Base-by-base conservation (phyloP, 345 rosid genomes). In the Toxicodendron radicans region DNA sequence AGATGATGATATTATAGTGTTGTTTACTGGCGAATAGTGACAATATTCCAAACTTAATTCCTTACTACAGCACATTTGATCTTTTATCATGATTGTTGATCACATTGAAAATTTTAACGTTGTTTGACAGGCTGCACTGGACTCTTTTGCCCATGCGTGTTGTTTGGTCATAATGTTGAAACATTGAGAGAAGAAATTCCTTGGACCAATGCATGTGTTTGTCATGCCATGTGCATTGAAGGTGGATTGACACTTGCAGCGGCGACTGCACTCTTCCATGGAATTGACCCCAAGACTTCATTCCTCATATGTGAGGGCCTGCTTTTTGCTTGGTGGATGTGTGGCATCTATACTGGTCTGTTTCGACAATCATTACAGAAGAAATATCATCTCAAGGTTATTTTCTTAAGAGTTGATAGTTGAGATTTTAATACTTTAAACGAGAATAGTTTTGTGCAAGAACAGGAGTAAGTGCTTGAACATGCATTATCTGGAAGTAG, bases 381-480 rank as follows among this genome's bases (percentile, higher is more conserved):
- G 81, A 91, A 88, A 45, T 95, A 95, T 75, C 97, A 95, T 75
- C 97, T 95, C 73, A 92, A 90, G 97, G 99, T 86, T 68, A n/a
- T 38, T 35, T 70, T 23, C 20, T 20, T 21, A 35, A 35, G 63
- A 12, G 23, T n/a, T 65, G 45, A 18, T 43, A 57, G 20, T 58
- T 35, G 10, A 9, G 49, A 32, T 63, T 38, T 63, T 24, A 2
- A 70, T 70, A 13, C 11, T 9, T 21, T 2, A 20, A 54, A 11
- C 1, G 7, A 51, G 23, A 30, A 18, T 49, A 51, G 14, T 30
- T 48, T 20, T 12, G 3, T 30, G 0, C 10, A 53, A 20, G 20
- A 48, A 16, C 48, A 18, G 30, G 32, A 27, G 58, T 43, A 49
- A 24, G 33, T 68, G 24, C 45, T 46, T 12, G 41, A 14, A 66